phyloP scores from a whole-genome alignment of 805 yeast species.

The Cyberlindnera misumaiensis region DNA sequence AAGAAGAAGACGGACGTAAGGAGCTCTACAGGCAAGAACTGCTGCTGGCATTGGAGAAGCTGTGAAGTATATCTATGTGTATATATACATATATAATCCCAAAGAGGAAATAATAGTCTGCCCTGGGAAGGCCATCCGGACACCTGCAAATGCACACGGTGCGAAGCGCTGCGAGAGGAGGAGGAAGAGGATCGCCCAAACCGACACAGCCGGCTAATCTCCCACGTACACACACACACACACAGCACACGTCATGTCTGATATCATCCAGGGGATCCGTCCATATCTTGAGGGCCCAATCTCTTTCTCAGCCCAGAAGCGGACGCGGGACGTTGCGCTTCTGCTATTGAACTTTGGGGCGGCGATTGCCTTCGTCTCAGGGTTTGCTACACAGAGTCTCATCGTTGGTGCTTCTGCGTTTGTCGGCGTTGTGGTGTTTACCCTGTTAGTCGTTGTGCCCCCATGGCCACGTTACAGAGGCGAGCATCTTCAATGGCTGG shows the following conservation, averaged over 20 bases:
- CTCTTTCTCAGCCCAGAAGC: conserved; percentile 13
- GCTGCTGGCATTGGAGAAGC: conserved; percentile 10
- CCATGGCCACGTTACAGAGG: conserved; percentile 13
- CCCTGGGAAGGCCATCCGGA: no score
- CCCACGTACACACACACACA: neutral
- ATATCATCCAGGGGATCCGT: conserved; percentile 4
- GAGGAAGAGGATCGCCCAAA: no score
- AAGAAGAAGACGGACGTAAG: conserved; percentile 18
- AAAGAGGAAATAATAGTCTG: no score
- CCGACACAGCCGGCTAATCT: no score
- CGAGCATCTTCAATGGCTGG: conserved; percentile 10
- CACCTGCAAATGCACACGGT: no score
- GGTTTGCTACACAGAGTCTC: conserved; percentile 9
- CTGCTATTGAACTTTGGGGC: conserved; percentile 9
- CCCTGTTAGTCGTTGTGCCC: conserved; percentile 11
- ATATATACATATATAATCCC: neutral
- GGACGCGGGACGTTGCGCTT: conserved; percentile 3
- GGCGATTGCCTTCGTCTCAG: conserved; percentile 5
- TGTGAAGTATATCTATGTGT: conserved; percentile 1
- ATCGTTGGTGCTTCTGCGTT: conserved; percentile 3
- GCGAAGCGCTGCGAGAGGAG: no score
- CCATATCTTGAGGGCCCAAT: conserved; percentile 15
- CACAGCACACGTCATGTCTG: conserved; percentile 4
- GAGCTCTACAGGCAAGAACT: conserved; percentile 11
- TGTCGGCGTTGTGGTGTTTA: neutral